Conservation (phyloP, 139 green algal species). For the Chlamydomonas asymmetrica region DNA sequence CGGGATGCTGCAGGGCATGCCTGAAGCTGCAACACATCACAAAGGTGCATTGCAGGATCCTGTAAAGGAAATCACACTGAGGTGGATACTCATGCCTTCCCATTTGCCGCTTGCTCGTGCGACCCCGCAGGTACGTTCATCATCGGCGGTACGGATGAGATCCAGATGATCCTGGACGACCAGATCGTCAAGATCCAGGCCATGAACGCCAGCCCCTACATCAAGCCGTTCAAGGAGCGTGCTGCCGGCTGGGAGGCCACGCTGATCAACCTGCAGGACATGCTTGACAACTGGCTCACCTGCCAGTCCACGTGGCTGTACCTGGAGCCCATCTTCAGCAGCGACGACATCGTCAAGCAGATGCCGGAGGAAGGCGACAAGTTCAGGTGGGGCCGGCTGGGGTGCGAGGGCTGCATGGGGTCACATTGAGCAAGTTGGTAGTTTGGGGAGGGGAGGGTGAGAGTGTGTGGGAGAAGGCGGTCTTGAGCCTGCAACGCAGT, state of each 20-base stretch:
- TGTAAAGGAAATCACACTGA: too few species aligned
- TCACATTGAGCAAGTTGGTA: too few species aligned
- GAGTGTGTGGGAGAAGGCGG: too few species aligned
- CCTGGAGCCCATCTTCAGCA: constrained; percentile 86
- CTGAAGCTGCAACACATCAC: too few species aligned
- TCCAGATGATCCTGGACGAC: constrained; percentile 79
- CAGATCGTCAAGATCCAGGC: constrained; percentile 70
- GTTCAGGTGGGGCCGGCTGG: constrained; percentile 54
- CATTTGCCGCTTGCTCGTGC: too few species aligned
- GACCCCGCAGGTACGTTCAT: constrained; percentile 65
- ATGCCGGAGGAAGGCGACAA: constrained; percentile 85
- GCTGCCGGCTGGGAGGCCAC: constrained; percentile 35
- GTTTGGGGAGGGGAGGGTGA: too few species aligned
- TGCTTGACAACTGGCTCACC: constrained; percentile 84
- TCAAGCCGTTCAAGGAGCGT: constrained; percentile 75
- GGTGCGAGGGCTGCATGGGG: background rate
- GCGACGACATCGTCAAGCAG: constrained; percentile 86
- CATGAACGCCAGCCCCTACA: constrained; percentile 82
- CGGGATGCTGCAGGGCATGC: too few species aligned
- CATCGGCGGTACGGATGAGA: constrained; percentile 84
- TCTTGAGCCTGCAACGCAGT: too few species aligned
- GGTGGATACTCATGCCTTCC: too few species aligned
- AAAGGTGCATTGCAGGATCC: too few species aligned
- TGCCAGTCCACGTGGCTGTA: constrained; percentile 87
- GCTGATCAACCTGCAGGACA: constrained; percentile 56